A percentile compares a stretch with the other conserved stretches of the same genome.
These are phyloP conservation scores for Russula brevipes DNA, from an alignment of 768 basidiomycete genomes.

Conservation along the genomic window DNA sequence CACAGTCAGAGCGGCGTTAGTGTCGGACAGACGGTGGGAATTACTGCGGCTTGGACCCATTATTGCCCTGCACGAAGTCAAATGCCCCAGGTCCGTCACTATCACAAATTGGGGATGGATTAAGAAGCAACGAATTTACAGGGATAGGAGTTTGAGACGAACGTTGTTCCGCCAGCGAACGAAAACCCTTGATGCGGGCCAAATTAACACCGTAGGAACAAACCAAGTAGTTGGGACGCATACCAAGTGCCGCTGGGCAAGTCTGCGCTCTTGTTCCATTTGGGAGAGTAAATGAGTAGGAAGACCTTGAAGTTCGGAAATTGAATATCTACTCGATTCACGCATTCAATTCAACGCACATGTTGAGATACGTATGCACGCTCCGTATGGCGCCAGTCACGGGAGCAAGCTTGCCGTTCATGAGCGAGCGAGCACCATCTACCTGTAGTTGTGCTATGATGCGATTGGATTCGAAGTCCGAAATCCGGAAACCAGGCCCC, in stretches of 20 bases:
- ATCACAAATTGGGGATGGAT: constrained; percentile 5
- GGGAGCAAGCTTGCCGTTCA: constrained; percentile 43
- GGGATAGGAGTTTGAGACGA: constrained; percentile 25
- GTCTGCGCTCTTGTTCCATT: constrained; percentile 66
- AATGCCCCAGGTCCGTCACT: constrained; percentile 80
- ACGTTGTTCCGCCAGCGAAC: constrained; percentile 82
- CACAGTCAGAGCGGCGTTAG: constrained; percentile 15
- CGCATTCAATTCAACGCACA: constrained; percentile 40
- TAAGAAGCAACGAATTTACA: neutral
- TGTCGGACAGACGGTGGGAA: neutral
- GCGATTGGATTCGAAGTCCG: constrained; percentile 70
- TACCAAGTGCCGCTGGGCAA: constrained; percentile 76
- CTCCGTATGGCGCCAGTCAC: constrained; percentile 60
- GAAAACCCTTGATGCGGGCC: constrained; percentile 47
- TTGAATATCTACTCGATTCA: neutral
- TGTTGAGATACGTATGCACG: constrained; percentile 66
- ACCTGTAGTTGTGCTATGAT: constrained; percentile 70
- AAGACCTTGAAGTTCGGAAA: constrained; percentile 41
- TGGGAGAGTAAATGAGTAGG: constrained; percentile 54
- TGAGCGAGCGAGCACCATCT: constrained; percentile 58
- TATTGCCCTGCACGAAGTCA: constrained; percentile 72
- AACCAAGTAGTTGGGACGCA: constrained; percentile 23
- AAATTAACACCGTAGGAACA: constrained; percentile 9
- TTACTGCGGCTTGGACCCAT: constrained; percentile 53
- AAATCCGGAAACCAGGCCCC: constrained; percentile 69